Conservation (phyloP, 768 basidiomycete genomes). For the Lenzites betulinus region DNA sequence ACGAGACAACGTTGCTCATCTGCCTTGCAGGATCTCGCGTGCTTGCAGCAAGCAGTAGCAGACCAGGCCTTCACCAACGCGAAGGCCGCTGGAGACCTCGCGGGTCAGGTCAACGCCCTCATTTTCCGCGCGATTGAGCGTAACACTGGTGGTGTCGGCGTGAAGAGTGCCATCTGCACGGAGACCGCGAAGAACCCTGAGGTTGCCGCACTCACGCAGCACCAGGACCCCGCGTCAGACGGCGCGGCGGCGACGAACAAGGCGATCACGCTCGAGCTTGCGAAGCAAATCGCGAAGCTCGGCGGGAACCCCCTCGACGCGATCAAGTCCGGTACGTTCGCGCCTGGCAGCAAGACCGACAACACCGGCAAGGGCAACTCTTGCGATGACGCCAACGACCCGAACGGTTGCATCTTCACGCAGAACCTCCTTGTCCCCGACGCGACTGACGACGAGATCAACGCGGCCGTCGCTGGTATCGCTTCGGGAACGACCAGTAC, state of each 20-base stretch:
- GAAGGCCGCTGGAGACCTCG: slow-evolving; percentile 58
- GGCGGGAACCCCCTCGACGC: slow-evolving; percentile 63
- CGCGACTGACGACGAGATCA: slow-evolving; percentile 59
- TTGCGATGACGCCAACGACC: slow-evolving; percentile 45
- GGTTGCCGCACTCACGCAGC: slow-evolving; percentile 63
- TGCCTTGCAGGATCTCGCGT: slow-evolving; percentile 50
- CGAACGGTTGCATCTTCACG: slow-evolving; percentile 62
- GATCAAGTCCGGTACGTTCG: slow-evolving; percentile 62
- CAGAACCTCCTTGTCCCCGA: slow-evolving; percentile 59
- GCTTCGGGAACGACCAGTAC: slow-evolving; percentile 21
- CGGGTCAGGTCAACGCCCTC: slow-evolving; percentile 58
- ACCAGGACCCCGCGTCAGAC: slow-evolving; percentile 63
- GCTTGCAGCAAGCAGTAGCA: slow-evolving; percentile 65
- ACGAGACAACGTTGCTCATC: neutral
- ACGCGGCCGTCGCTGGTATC: slow-evolving; percentile 48
- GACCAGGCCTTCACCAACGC: slow-evolving; percentile 76
- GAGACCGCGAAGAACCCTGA: slow-evolving; percentile 62
- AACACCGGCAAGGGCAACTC: slow-evolving; percentile 46
- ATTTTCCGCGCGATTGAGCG: slow-evolving; percentile 68
- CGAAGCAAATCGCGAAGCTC: slow-evolving; percentile 64
- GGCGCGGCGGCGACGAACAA: slow-evolving; percentile 64
- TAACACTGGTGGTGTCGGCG: slow-evolving; percentile 60
- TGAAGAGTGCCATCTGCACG: slow-evolving; percentile 49
- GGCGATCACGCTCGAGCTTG: slow-evolving; percentile 59
- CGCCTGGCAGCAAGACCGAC: slow-evolving; percentile 55